These are phyloP conservation scores for Sporothrix pseudoabietina DNA, from an alignment of 2,329 filamentous ascomycete species.

Conservation along the genomic window DNA sequence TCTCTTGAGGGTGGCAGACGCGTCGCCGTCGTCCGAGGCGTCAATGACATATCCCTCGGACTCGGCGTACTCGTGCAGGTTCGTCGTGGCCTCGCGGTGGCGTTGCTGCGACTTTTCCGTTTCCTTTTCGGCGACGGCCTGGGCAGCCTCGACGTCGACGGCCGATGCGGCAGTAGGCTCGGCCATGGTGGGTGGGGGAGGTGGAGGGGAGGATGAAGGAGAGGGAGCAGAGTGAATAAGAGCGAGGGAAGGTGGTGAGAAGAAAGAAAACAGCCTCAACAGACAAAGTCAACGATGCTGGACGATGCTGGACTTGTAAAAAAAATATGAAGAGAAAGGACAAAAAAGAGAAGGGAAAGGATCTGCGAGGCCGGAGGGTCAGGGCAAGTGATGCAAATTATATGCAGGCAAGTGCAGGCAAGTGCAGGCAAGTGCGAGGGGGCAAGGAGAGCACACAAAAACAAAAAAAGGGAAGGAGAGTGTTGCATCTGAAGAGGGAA, in stretches of 20 bases:
- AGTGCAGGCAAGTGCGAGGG: not conserved
- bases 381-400: slow-evolving; percentile 16
- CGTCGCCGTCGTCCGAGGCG: slow-evolving; percentile 39
- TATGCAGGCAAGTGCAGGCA: not conserved
- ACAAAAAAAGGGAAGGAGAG: not conserved
- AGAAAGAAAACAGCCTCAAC: not conserved
- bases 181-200: not conserved
- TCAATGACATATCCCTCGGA: slow-evolving; percentile 46
- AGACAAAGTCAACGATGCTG: not conserved
- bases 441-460: not conserved
- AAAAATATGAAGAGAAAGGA: not conserved
- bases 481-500: not conserved
- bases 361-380: not conserved
- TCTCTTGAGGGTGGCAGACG: slow-evolving; percentile 40
- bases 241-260: no score
- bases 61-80: slow-evolving; percentile 43
- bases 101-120: not conserved
- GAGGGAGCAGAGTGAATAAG: not conserved
- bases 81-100: not conserved
- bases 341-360: not conserved
- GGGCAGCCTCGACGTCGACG: slow-evolving; percentile 16
- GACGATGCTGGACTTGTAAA: not conserved
- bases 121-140: slow-evolving; percentile 16
- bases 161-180: not conserved
- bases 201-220: no score